Evolutionary conservation across 768 basidiomycete genomes (phyloP), one percentile per base, ranked within the genome.

Genomic region (Leccinum subgranulosum): DNA sequence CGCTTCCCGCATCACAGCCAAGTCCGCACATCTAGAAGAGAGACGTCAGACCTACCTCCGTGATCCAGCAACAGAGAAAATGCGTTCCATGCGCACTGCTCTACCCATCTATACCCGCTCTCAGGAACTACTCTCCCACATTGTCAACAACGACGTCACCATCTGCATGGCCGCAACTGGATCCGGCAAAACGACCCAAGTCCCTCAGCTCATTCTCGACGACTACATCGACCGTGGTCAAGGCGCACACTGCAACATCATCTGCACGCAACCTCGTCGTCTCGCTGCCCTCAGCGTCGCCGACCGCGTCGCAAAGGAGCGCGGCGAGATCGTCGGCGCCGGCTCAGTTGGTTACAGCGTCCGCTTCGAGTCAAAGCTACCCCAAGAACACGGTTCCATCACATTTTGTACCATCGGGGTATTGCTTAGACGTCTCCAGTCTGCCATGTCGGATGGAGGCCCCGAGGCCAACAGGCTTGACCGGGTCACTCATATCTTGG

Each of bases 381-480:
- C 95, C 12, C 81, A 89, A 62, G 81, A 83, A 14, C 81, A 94
- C 70, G 95, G 94, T 3, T 88, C 85, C 34, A 82, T 97, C 69
- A 91, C 92, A 2, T 98, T 94, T 73, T 95, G 92, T 74, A 98
- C 95, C 6, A 92, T 90, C 19, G 95, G 94, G 49, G 82, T 95
- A 55, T 90, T 98, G 73, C 78, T 97, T 59, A 91, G 88, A 66
- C 80, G 88, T 56, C 82, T 97, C 72, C 95, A 97, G 73, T 80
- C 83, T 3, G 84, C 86, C 15, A 77, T 94, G 56, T 71, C 83
- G 46, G 77, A 76, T 50, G 75, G 75, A 21, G 69, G 68, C 29
- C 52, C 64, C 27, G 55, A 33, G 4, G 75, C 73, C 34, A 59
- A 75, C 33, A 68, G 58, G 67, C 74, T 96, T 57, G 93, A 95